phyloP scores from a whole-genome alignment of 352 stramenopile genomes.

The Phytophthora foliorum region DNA sequence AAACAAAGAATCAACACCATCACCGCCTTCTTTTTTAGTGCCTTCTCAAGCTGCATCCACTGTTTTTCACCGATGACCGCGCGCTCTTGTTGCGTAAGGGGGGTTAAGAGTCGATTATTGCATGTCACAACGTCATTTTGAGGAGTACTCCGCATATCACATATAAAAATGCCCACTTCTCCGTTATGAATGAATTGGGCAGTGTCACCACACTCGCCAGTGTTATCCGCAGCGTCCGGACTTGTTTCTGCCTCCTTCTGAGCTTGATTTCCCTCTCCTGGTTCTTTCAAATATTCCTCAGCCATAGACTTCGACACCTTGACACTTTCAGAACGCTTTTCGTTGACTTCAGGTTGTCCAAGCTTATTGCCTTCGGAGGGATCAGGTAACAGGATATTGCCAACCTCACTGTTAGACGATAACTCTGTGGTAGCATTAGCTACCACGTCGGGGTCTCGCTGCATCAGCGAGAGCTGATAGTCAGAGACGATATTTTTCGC shows the following conservation, averaged over 20 bases:
- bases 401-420: background rate
- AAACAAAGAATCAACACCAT: conserved; percentile 70
- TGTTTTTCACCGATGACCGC: conserved; percentile 73
- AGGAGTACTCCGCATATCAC: conserved; percentile 55
- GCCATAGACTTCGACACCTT: background rate
- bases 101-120: conserved; percentile 61
- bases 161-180: conserved; percentile 73
- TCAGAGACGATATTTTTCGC: conserved; percentile 59
- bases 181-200: conserved; percentile 52
- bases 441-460: background rate
- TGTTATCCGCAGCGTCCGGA: background rate
- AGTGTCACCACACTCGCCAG: conserved; percentile 13
- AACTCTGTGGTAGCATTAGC: background rate
- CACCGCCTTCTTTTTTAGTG: conserved; percentile 73
- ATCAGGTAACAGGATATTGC: background rate
- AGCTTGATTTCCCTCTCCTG: background rate
- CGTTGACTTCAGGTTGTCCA: background rate
- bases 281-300: background rate
- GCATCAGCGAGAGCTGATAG: conserved; percentile 69
- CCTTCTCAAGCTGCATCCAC: conserved; percentile 74
- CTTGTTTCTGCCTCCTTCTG: conserved; percentile 7
- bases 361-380: background rate
- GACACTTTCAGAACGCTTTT: background rate
- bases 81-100: conserved; percentile 59
- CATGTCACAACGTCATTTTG: conserved; percentile 66